Evolutionary conservation across 352 stramenopile genomes (phyloP).

Genomic region (Pythium angustatum): DNA sequence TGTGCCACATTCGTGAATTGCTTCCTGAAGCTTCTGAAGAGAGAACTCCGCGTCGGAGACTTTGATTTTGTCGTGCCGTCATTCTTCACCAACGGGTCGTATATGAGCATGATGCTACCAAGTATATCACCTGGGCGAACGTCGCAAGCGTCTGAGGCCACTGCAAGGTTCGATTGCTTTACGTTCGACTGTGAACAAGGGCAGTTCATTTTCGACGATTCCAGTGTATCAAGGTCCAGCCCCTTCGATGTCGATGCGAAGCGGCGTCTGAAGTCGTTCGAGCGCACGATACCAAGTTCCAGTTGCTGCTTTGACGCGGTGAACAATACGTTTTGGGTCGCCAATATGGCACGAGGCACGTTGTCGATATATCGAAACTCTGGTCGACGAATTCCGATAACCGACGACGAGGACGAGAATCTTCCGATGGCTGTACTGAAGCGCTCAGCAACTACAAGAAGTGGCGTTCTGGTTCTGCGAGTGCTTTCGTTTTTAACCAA

Average conservation of each 20-base stretch:
- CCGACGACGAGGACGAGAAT: slow-evolving; percentile 3
- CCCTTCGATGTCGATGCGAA: background rate
- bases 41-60: slow-evolving; percentile 31
- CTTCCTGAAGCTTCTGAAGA: slow-evolving; percentile 40
- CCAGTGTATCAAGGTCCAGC: background rate
- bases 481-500: slow-evolving; percentile 22
- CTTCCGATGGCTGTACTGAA: background rate
- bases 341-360: slow-evolving; percentile 25
- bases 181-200: slow-evolving; percentile 57
- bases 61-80: slow-evolving; percentile 27
- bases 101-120: slow-evolving; percentile 35
- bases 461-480: background rate
- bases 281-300: slow-evolving; percentile 25
- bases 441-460: background rate
- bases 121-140: slow-evolving; percentile 10
- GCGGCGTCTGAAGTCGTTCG: slow-evolving; percentile 29
- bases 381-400: slow-evolving; percentile 8
- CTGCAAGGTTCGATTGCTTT: slow-evolving; percentile 38
- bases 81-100: slow-evolving; percentile 47
- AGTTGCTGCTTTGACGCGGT: slow-evolving; percentile 48
- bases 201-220: slow-evolving; percentile 5
- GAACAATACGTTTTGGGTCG: slow-evolving; percentile 35
- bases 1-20: slow-evolving; percentile 39
- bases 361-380: slow-evolving; percentile 31
- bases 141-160: background rate